A percentile compares a stretch with the other conserved stretches of the same genome.
These are phyloP conservation scores for Entrophospora sp. DNA, from an alignment of 192 early-diverging fungal species.

Conservation along the genomic window DNA sequence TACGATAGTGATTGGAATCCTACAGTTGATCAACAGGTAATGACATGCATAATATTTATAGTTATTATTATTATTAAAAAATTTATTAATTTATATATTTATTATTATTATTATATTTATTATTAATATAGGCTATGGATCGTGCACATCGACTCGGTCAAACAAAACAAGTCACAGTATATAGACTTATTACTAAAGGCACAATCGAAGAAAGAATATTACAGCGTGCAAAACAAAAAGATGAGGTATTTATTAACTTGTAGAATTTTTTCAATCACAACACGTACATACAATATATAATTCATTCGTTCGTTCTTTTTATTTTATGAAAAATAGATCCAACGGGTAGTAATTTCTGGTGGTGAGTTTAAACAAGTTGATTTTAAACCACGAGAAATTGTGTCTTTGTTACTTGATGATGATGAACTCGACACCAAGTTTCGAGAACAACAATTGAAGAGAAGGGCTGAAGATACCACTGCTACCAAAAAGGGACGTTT, in stretches of 20 bases:
- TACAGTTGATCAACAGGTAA: constrained; percentile 76
- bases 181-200: constrained; percentile 69
- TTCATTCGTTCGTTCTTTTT: not conserved
- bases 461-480: constrained; percentile 43
- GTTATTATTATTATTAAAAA: too few species aligned
- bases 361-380: constrained; percentile 77
- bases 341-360: constrained; percentile 90
- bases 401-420: constrained; percentile 76
- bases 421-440: constrained; percentile 49
- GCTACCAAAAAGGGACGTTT: constrained; percentile 23
- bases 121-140: constrained; percentile 59
- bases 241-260: constrained; percentile 43
- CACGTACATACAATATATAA: not conserved
- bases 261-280: not conserved
- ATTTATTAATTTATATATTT: not conserved
- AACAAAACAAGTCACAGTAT: constrained; percentile 78
- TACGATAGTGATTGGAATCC: constrained; percentile 88
- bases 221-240: constrained; percentile 76
- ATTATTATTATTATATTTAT: not conserved
- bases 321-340: constrained; percentile 43
- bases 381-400: constrained; percentile 84
- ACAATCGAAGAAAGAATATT: constrained; percentile 79
- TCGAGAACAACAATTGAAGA: constrained; percentile 45
- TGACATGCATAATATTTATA: not conserved
- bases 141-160: constrained; percentile 80